Percentiles rank a stretch among this genome's conserved stretches.
These are phyloP conservation scores for Lactarius tabidus DNA, from an alignment of 768 basidiomycete genomes.

Conservation along the genomic window DNA sequence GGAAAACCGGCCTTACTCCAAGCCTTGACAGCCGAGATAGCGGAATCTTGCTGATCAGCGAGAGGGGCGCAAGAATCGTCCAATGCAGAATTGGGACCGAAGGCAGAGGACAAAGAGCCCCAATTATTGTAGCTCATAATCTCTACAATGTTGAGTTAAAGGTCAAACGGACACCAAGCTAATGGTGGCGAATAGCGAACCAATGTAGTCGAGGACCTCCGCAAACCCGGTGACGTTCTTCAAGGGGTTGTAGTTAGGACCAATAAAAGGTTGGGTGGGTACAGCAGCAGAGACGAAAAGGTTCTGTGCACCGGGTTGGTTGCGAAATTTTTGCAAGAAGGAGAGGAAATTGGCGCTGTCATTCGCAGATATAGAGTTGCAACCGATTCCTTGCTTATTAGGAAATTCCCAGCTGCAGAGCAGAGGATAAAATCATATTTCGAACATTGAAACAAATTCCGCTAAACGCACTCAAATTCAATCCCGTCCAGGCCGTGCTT, in stretches of 20 bases:
- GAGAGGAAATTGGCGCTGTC: slow-evolving; percentile 14
- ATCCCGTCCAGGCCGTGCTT: too few species aligned
- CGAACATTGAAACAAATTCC: too few species aligned
- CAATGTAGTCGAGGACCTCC: slow-evolving; percentile 22
- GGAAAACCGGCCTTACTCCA: slow-evolving; percentile 85
- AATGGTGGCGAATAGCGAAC: neutral
- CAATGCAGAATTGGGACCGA: slow-evolving; percentile 87
- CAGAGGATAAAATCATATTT: neutral
- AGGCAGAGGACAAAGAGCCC: slow-evolving; percentile 48
- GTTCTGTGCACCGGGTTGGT: neutral
- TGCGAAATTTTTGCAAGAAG: slow-evolving; percentile 13
- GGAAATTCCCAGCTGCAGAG: slow-evolving; percentile 21
- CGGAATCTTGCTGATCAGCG: slow-evolving; percentile 59
- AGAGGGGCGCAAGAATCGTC: slow-evolving; percentile 65
- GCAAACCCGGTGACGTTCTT: slow-evolving; percentile 16
- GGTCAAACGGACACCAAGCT: neutral
- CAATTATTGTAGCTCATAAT: slow-evolving; percentile 72
- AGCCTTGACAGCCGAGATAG: slow-evolving; percentile 62
- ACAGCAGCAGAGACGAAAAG: slow-evolving; percentile 12
- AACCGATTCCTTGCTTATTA: neutral
- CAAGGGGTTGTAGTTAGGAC: neutral
- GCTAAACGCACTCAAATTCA: too few species aligned
- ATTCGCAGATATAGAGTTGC: slow-evolving; percentile 1
- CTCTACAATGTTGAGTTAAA: slow-evolving; percentile 6
- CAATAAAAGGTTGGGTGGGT: neutral